Evolutionary conservation across 2,329 filamentous ascomycete species (phyloP), one percentile per base, ranked within the genome.

Genomic region (Didymella sp.): DNA sequence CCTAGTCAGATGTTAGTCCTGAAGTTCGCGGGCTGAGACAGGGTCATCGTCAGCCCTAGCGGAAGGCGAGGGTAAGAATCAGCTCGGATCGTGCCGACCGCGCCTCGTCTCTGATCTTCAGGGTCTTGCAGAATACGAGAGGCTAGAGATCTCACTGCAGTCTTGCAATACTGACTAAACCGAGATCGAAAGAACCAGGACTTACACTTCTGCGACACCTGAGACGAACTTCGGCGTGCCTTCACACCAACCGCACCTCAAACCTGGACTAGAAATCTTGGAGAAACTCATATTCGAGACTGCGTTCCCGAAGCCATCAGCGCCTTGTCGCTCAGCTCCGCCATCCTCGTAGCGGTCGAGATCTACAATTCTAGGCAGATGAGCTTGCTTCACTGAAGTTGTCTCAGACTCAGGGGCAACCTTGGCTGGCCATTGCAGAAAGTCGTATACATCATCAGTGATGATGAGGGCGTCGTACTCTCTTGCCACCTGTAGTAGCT

Each of bases 401-500:
- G 28, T 58, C 53, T 67, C 54, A 24, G 68, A 55, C 53, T 68
- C 55, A 28, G 68, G 54, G 12, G 58, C 66, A 33, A 67, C 62
- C 57, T 70, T 73, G 7, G 79, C 67, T 2, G 85, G 84, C 91
- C 92, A 97, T 72, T 93, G 90, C 5, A 98, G 81, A 63, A 94
- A 89, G 74, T 98, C 94, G 73, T 99, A 99, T 9, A 98, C 92
- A 74, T 99, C 95, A 77, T 98, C 94, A 45, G 86, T 86, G 25
- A 97, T 82, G 52, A 97, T 77, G n/a, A 98, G 82, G 6, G 91
- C 91, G 73, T 98, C 88, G 73, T 89, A 86, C 56, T 87, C 81
- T 54, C 94, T 84, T 0, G 94, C 94, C 6, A 97, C 77, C n/a
- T 80, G 79, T 22, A 98, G 87, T 4, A 98, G 82, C 11, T 80